Percentiles rank a stretch among this genome's conserved stretches.
These are phyloP conservation scores for Curvularia verruculosa DNA, from an alignment of 2,329 filamentous ascomycete genomes.

Conservation along the genomic window DNA sequence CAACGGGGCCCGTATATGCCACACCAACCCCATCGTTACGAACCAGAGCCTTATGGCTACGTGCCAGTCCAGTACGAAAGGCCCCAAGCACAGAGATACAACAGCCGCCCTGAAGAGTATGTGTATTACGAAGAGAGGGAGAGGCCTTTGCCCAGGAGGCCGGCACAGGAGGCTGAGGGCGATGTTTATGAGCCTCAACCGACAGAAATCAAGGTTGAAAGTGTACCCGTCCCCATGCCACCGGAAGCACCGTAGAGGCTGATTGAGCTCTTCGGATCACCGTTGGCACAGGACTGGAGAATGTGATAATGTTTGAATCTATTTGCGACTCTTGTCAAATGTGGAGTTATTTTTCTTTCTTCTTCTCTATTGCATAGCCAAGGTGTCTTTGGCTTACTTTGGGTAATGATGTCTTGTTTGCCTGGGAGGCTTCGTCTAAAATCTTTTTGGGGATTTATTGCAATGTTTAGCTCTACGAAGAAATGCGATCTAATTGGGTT, in stretches of 20 bases:
- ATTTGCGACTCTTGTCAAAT: not conserved
- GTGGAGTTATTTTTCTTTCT: too few species aligned
- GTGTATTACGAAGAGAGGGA: slow-evolving; percentile 45
- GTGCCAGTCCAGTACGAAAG: slow-evolving; percentile 39
- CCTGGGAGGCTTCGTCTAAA: not conserved
- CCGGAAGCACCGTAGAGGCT: slow-evolving; percentile 6
- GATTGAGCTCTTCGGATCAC: not conserved
- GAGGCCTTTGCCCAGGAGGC: slow-evolving; percentile 25
- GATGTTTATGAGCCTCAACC: slow-evolving; percentile 36
- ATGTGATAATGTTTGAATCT: not conserved
- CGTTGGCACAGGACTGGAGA: not conserved
- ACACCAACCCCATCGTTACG: slow-evolving; percentile 34
- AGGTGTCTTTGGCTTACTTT: slow-evolving; percentile 1
- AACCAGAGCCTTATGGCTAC: slow-evolving; percentile 39
- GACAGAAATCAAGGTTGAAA: slow-evolving; percentile 37
- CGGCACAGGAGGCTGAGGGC: slow-evolving; percentile 26
- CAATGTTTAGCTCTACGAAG: not conserved
- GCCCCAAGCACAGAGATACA: slow-evolving; percentile 33
- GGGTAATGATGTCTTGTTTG: not conserved
- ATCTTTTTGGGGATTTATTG: not conserved
- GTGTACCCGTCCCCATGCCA: slow-evolving; percentile 22
- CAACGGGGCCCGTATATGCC: slow-evolving; percentile 18
- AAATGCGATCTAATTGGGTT: not conserved
- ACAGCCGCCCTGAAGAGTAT: slow-evolving; percentile 33
- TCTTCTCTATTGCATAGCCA: not conserved